Evolutionary conservation across 2,329 filamentous ascomycete species (phyloP).

Genomic region (Teratosphaeria destructans): DNA sequence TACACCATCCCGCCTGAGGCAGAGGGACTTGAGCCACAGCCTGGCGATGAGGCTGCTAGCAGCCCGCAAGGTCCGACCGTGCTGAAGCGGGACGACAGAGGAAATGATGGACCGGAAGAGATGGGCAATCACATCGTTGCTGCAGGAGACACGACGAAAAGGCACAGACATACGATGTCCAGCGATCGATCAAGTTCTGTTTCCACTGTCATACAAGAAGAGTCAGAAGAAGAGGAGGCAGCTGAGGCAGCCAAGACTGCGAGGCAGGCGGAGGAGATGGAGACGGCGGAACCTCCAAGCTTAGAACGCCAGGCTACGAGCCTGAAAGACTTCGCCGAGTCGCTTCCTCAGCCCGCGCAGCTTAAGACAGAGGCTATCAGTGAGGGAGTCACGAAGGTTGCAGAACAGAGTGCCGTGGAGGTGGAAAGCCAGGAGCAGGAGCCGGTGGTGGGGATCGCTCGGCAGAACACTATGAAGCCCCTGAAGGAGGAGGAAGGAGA

Average conservation of each 20-base stretch:
- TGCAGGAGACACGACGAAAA: slow-evolving; percentile 61
- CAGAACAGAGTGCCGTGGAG: slow-evolving; percentile 4
- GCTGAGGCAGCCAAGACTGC: background rate
- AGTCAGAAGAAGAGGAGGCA: slow-evolving; percentile 50
- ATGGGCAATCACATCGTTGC: slow-evolving; percentile 37
- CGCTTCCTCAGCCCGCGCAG: slow-evolving; percentile 6
- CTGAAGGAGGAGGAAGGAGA: slow-evolving; percentile 11
- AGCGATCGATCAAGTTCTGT: slow-evolving; percentile 65
- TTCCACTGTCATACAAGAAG: slow-evolving; percentile 70
- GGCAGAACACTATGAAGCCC: slow-evolving; percentile 12
- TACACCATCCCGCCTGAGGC: slow-evolving; percentile 92
- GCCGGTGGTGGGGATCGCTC: slow-evolving; percentile 4
- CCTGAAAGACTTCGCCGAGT: slow-evolving; percentile 9
- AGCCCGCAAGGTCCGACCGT: slow-evolving; percentile 19
- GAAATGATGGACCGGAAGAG: slow-evolving; percentile 7
- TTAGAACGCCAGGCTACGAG: slow-evolving; percentile 18
- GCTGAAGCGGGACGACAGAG: slow-evolving; percentile 24
- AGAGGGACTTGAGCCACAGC: slow-evolving; percentile 58
- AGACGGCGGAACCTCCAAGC: slow-evolving; percentile 2
- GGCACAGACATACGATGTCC: slow-evolving; percentile 66
- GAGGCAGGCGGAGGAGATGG: background rate
- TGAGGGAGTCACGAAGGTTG: slow-evolving; percentile 3
- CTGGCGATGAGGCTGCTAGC: slow-evolving; percentile 5
- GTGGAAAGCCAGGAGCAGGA: slow-evolving; percentile 1
- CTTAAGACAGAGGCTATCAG: slow-evolving; percentile 4